A percentile compares a stretch with the other conserved stretches of the same genome.
Evolutionary conservation across 2,329 filamentous ascomycete species (phyloP).

Genomic region (Neospermospora avenae): DNA sequence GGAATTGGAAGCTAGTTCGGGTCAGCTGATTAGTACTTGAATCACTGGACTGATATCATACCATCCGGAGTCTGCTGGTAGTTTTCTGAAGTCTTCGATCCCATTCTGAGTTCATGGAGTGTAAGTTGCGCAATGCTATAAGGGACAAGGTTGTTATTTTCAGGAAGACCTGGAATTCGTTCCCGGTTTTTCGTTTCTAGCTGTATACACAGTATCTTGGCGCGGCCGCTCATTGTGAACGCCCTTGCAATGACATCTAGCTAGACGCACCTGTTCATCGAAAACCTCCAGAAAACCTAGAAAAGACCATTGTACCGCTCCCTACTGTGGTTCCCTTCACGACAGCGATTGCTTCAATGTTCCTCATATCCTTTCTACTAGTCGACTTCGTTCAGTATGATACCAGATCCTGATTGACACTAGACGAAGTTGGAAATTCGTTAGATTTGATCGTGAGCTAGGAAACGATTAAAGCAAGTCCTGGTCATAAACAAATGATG

Average conservation of each 20-base stretch:
- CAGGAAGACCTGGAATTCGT: not conserved
- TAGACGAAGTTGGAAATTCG: too few species aligned
- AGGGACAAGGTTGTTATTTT: not conserved
- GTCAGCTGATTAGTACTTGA: not conserved
- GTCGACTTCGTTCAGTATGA: too few species aligned
- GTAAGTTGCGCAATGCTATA: not conserved
- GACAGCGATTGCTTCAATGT: too few species aligned
- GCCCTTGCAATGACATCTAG: not conserved
- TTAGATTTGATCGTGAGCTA: too few species aligned
- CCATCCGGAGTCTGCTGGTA: constrained; percentile 27
- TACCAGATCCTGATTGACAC: too few species aligned
- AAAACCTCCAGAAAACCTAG: too few species aligned
- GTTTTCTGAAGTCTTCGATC: constrained; percentile 25
- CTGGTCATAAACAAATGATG: too few species aligned
- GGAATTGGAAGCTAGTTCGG: constrained; percentile 20
- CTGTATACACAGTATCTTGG: not conserved
- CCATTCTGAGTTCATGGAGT: constrained; percentile 18
- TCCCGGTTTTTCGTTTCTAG: not conserved
- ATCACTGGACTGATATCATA: constrained; percentile 2
- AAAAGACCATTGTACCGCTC: too few species aligned
- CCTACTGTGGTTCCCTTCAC: too few species aligned
- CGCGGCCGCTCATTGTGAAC: not conserved
- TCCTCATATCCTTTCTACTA: too few species aligned
- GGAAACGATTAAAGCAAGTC: too few species aligned
- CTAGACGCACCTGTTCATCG: too few species aligned